Evolutionary conservation across 208 protist genomes (phyloP), one percentile per base, ranked within the genome.

Genomic region (Leishmania guyanensis): DNA sequence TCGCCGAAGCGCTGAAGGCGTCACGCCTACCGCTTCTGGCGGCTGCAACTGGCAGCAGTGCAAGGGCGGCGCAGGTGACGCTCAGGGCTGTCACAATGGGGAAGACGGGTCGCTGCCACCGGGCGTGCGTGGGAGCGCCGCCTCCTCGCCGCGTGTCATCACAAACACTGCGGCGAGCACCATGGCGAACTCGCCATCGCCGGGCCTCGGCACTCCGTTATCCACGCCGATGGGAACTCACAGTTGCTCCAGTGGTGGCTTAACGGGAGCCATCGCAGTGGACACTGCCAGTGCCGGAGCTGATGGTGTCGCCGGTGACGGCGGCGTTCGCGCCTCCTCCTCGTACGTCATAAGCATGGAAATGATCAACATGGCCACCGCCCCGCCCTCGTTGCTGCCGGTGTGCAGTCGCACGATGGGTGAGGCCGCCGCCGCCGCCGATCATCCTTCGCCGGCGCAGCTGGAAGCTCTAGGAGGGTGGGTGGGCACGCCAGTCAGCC

Each of bases 331-430:
- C 60, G 54, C 77, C 48, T 26, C 53, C 50, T 78, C 81, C 8
- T 33, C 70, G 14, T 33, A 48, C 70, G 14, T 78, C 64, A 85
- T 77, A 8, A 53, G 78, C 58, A 48, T 51, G 39, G 75, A 84
- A 36, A n/a, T 68, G 12, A 14, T 26, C 26, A 56, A 77, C 39
- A 46, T 64, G 16, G 20, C 68, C 12, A 46, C 51, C 50, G 68
- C 71, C 0, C 62, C 71, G 64, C 71, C 72, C 12, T 81, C 77
- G 29, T 85, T 77, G 22, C 77, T 85, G 51, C 76, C 81, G 3
- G 33, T 81, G 76, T 77, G 81, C 36, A 78, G 81, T 50, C 81
- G 77, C 16, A 74, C 70, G 5, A 58, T 65, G 50, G 81, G 81
- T 68, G 69, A 78, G 26, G 53, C 77, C 62, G 71, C 48, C 36